Base-by-base conservation (phyloP, 2,329 filamentous ascomycete genomes). In the Xylogone sp. region DNA sequence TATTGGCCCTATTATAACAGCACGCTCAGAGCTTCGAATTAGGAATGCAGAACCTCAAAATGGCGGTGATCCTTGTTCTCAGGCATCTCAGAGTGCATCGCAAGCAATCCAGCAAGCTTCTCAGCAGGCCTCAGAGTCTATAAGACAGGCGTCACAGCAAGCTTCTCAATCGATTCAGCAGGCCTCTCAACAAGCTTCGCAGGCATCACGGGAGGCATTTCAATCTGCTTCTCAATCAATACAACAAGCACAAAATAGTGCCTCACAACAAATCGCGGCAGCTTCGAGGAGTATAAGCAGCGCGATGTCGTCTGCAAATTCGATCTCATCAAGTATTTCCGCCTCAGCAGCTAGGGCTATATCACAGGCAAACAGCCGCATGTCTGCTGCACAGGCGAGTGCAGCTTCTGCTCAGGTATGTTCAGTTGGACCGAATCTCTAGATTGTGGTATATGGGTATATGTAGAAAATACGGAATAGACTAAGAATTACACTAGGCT, bases 161-260 rank as follows among this genome's bases (percentile, higher is more conserved):
- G 54, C 52, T 2, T 47, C 51, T 24, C 50, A 51, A 43, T 47
- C 39, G 22, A 53, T 46, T 22, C 34, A 47, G 6, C 42, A 50
- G 43, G 50, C 53, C 10, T 29, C 27, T 8, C 39, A 43, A 22
- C 21, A 45, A 43, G 20, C 31, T 21, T 34, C 46, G 5, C 43
- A 45, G 21, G 43, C 43, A 4, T 27, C 52, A 5, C 57, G 51
- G 29, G 52, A 59, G 49, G 60, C 61, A 3, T 49, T 48, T n/a
- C 56, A 62, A 43, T 57, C 55, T 6, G 56, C 57, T 13, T 61
- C 56, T n/a, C 51, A 64, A 29, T 56, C 56, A 2, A 56, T 57
- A 21, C 55, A 55, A 45, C 55, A 53, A 50, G 48, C 48, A 6
- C 47, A 57, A 20, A 49, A 53, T 12, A 54, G 46, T 18, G 57